Evolutionary conservation across 805 yeast species (phyloP).

Genomic region (Spathaspora sp.): DNA sequence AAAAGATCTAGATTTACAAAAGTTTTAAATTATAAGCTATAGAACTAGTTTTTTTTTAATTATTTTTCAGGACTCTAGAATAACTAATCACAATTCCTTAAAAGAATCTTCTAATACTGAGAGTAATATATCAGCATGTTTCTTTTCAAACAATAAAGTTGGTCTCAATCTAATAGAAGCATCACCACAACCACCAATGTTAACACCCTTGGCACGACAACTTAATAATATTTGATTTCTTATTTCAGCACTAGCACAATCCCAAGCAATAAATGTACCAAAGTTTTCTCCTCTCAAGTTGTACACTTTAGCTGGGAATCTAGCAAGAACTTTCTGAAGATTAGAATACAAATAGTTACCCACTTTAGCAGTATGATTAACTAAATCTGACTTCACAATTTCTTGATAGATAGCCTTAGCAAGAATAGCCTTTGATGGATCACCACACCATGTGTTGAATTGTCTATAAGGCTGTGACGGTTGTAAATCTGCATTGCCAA

Average conservation of each 20-base stretch:
- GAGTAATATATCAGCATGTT: slow-evolving; percentile 57
- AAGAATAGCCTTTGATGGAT: slow-evolving; percentile 63
- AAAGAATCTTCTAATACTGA: slow-evolving; percentile 33
- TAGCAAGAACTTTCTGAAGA: slow-evolving; percentile 35
- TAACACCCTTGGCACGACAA: slow-evolving; percentile 53
- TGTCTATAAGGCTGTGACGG: slow-evolving; percentile 65
- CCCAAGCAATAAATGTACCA: slow-evolving; percentile 69
- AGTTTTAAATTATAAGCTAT: not conserved
- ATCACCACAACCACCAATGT: slow-evolving; percentile 69
- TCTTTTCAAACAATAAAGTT: slow-evolving; percentile 54
- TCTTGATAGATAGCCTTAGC: slow-evolving; percentile 60
- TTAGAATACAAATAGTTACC: slow-evolving; percentile 52
- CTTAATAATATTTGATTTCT: slow-evolving; percentile 46
- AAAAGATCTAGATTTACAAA: no score
- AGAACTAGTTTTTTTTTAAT: not conserved
- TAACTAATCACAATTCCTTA: slow-evolving; percentile 6
- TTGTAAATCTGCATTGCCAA: slow-evolving; percentile 53
- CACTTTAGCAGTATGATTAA: slow-evolving; percentile 44
- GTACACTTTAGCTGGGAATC: slow-evolving; percentile 38
- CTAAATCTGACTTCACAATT: slow-evolving; percentile 45
- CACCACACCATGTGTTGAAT: slow-evolving; percentile 79
- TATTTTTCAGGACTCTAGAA: no score
- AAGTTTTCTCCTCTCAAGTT: slow-evolving; percentile 61
- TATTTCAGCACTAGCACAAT: slow-evolving; percentile 37
- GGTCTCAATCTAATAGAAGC: slow-evolving; percentile 61